These are phyloP conservation scores for Globisporangium parvum DNA, from an alignment of 352 stramenopile species.

Conservation along the genomic window DNA sequence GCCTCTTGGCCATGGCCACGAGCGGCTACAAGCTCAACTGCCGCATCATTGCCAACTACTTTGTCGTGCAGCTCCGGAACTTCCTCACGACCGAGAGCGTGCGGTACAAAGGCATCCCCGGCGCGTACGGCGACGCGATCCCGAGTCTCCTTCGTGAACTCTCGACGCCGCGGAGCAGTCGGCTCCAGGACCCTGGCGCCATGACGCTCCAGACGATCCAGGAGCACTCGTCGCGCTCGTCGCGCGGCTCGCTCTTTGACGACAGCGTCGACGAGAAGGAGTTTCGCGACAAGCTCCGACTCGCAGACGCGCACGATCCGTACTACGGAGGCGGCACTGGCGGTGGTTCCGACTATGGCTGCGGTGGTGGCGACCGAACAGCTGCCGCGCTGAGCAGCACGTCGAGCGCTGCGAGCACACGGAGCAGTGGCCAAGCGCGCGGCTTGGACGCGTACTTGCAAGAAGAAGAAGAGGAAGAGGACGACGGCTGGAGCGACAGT, in stretches of 20 bases:
- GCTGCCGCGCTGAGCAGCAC: background rate
- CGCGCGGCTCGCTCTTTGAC: constrained; percentile 15
- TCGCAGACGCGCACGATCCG: constrained; percentile 11
- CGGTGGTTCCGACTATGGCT: background rate
- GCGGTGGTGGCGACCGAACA: background rate
- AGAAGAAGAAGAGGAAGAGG: constrained; percentile 19
- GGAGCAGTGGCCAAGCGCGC: background rate
- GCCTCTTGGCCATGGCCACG: constrained; percentile 45
- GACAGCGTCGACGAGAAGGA: constrained; percentile 16
- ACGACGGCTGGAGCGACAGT: constrained; percentile 14
- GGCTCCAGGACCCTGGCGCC: constrained; percentile 18
- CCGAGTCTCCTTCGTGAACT: constrained; percentile 45
- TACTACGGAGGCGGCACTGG: background rate
- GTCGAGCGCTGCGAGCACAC: background rate
- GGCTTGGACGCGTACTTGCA: constrained; percentile 11
- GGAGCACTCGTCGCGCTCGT: constrained; percentile 19
- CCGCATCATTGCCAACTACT: constrained; percentile 38
- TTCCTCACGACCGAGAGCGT: constrained; percentile 56
- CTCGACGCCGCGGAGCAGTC: constrained; percentile 11
- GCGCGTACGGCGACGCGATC: constrained; percentile 26
- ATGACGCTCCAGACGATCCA: constrained; percentile 49
- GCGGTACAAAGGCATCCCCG: constrained; percentile 33
- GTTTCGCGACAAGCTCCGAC: constrained; percentile 10
- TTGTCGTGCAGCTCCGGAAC: constrained; percentile 44
- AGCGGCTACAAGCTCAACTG: constrained; percentile 50